Base-by-base conservation (phyloP, 2,329 filamentous ascomycete genomes). In the Cladophialophora chaetospira region DNA sequence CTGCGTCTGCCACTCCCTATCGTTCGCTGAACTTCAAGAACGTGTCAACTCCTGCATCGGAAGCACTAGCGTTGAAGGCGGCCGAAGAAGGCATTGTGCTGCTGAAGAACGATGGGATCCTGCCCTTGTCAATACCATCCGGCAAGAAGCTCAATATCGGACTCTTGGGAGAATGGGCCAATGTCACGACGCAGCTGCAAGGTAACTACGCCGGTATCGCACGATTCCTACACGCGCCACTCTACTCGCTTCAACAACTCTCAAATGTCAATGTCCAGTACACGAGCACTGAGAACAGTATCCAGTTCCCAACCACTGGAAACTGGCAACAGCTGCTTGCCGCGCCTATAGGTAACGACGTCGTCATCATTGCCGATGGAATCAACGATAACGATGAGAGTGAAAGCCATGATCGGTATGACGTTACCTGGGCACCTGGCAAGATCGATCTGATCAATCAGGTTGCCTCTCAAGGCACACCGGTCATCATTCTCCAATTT, bases 141-240 rank as follows among this genome's bases (percentile, higher is more conserved):
- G 67, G 63, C 13, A 69, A 67, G 2, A 71, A 69, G 38, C 69
- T 69, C 8, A 75, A 70, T 5, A 72, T 86, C 3, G 83, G 80
- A 0, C 70, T 87, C 40, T 72, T 87, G 25, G 84, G 83, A 0
- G 77, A 77, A 44, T 86, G 82, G 77, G 82, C 80, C 2, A 82
- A 82, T 49, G 80, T 80, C 5, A 82, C 81, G 0, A 72, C 70
- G 3, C 77, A 84, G 57, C 77, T 87, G 72, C 80, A 81, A 48
- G 84, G 83, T 0, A 83, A 82, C 63, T 87, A 87, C 69, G 74
- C 67, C 55, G 83, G 84, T 25, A 69, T 75, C 2, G 75, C 84
- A 0, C 81, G 82, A 0, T 86, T 81, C 68, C 71, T 82, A 2
- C 77, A 75, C 60, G 79, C 75, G 3, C 83, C 83, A 0, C 71